Base-by-base conservation (phyloP, 2,329 filamentous ascomycete species). In the Sporothrix pallida region DNA sequence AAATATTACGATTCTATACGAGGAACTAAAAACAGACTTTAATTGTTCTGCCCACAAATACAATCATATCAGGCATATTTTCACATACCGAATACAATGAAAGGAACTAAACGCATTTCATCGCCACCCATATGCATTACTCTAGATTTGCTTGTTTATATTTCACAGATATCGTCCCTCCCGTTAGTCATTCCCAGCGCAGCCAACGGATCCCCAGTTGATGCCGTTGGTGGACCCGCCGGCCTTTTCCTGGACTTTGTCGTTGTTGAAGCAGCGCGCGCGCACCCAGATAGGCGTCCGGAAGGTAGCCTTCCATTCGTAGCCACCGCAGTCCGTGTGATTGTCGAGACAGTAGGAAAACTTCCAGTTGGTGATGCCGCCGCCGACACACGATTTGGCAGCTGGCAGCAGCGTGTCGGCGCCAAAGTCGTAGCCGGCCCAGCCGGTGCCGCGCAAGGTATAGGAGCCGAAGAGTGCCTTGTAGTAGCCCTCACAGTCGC, bases 401-500 rank as follows among this genome's bases (percentile, higher is more conserved):
- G 15, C 7, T 8, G 71, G 37, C 50, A 69, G 58, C 46, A 73
- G 50, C 50, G 71, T 73, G 23, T 73, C 71, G 13, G 48, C 48
- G 13, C 48, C 72, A 26, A 31, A 73, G 70, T 75, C 74, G 54
- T 13, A 71, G 56, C 62, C 71, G 58, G 72, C 58, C 72, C 72
- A 75, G 54, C 65, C 74, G n/a, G 15, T 48, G 31, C 74, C 74
- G 60, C 37, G 23, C 9, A 75, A 9, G 31, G 10, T n/a, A 67
- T 74, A 75, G 13, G 13, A n/a, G 15, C 56, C 20, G 8, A 17
- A 72, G 17, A 72, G 13, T 63, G 37, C 9, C 56, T 74, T 69
- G 58, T 73, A 74, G n/a, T 63, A 7, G 42, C 71, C 69, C 7
- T 73, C 26, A 71, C 75, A 76, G 62, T 72, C 48, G 68, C 75